A percentile compares a stretch with the other conserved stretches of the same genome.
These are phyloP conservation scores for Funneliformis caledonium DNA, from an alignment of 371 early-diverging fungal genomes.

Conservation along the genomic window DNA sequence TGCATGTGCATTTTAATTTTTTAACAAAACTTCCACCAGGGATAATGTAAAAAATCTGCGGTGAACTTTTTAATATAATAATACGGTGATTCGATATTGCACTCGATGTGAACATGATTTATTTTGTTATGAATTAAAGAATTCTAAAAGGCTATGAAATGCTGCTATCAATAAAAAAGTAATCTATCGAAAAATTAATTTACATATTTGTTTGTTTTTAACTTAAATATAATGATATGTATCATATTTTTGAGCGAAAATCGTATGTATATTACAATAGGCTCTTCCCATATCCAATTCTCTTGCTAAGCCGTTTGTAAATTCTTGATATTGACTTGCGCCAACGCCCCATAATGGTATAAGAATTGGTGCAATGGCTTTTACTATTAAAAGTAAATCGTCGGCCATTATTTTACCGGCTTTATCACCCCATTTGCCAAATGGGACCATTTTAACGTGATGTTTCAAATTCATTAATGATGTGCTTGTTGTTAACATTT, in stretches of 20 bases:
- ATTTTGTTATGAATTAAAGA: no score
- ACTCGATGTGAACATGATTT: no score
- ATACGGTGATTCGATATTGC: no score
- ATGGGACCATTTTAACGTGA: not conserved
- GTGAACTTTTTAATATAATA: no score
- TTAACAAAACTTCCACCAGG: no score
- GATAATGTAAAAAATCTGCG: no score
- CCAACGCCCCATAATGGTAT: not conserved
- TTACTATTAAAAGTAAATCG: not conserved
- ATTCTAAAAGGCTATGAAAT: no score
- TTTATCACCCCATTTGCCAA: slow-evolving; percentile 17
- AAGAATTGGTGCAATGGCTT: slow-evolving; percentile 1
- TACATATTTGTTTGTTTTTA: no score
- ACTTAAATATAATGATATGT: not conserved
- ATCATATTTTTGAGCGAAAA: slow-evolving; percentile 1
- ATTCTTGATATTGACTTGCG: not conserved
- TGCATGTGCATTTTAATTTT: no score
- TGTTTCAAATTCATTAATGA: not conserved
- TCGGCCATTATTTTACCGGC: slow-evolving; percentile 7
- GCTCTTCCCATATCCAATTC: not conserved
- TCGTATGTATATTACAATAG: slow-evolving; percentile 11
- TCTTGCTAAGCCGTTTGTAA: not conserved
- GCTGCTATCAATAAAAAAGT: no score
- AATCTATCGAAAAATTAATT: no score
- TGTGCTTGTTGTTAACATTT: not conserved